These are phyloP conservation scores for Starmerella vitae DNA, from an alignment of 805 yeast genomes.

Conservation along the genomic window DNA sequence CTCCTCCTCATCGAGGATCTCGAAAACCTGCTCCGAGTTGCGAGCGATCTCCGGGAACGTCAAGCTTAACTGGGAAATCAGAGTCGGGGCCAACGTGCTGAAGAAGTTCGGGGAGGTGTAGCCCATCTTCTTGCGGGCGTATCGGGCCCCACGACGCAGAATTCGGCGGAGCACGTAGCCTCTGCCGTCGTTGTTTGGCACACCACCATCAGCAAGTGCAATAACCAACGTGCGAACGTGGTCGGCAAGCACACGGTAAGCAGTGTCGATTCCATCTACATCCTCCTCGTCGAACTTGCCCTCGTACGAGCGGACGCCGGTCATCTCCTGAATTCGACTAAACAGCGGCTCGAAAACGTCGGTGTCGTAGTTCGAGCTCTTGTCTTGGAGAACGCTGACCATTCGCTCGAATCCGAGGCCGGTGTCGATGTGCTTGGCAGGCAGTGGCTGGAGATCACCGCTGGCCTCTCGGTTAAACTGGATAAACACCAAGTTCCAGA, in stretches of 20 bases:
- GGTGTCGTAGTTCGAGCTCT: constrained; percentile 88
- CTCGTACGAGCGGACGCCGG: constrained; percentile 80
- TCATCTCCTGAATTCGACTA: constrained; percentile 72
- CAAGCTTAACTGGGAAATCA: constrained; percentile 72
- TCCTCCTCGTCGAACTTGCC: constrained; percentile 93
- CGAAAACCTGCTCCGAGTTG: constrained; percentile 62
- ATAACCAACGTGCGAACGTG: constrained; percentile 94
- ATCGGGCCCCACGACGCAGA: constrained; percentile 94
- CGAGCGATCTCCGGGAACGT: constrained; percentile 83
- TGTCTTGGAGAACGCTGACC: constrained; percentile 86
- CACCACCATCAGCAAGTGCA: constrained; percentile 97
- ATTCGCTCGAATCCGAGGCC: constrained; percentile 98
- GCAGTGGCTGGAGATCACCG: constrained; percentile 63
- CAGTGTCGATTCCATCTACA: constrained; percentile 88
- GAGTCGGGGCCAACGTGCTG: constrained; percentile 81
- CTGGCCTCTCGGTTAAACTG: constrained; percentile 93
- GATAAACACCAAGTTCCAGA: constrained; percentile 96
- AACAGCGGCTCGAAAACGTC: constrained; percentile 91
- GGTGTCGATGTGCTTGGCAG: constrained; percentile 92
- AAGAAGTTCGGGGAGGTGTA: constrained; percentile 92
- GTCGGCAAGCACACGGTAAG: constrained; percentile 95
- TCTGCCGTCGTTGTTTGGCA: constrained; percentile 97
- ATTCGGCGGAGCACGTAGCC: constrained; percentile 97
- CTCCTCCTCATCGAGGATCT: constrained; percentile 92
- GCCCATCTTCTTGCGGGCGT: constrained; percentile 88